Conservation (phyloP, 306 rosid genomes). For the Clitoria ternatea region DNA sequence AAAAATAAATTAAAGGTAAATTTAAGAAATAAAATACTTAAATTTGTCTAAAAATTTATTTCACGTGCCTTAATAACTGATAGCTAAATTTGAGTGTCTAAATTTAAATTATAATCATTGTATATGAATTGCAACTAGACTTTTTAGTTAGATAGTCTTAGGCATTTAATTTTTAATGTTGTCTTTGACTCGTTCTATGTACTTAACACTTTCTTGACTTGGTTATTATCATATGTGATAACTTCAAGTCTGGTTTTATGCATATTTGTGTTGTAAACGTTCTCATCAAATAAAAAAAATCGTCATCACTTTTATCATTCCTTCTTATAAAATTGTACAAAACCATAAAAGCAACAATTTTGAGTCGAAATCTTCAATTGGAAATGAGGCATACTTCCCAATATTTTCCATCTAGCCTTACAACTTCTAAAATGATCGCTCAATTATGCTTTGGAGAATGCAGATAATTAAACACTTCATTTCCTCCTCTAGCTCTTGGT, state of each 20-base stretch:
- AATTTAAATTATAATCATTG: too few species aligned
- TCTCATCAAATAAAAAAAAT: background rate
- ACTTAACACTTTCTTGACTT: background rate
- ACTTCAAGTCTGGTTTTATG: background rate
- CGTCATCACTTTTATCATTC: background rate
- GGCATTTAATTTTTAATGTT: background rate
- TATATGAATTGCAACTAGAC: background rate
- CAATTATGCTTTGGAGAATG: background rate
- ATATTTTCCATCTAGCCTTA: background rate
- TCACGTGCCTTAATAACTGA: too few species aligned
- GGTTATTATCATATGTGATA: background rate
- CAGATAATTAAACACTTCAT: background rate
- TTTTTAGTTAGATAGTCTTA: background rate
- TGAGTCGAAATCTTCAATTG: background rate
- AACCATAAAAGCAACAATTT: too few species aligned
- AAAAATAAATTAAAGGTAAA: too few species aligned
- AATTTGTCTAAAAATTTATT: too few species aligned
- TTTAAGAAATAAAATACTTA: too few species aligned
- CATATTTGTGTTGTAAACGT: background rate
- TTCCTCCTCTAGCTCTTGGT: background rate
- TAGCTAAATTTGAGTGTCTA: too few species aligned
- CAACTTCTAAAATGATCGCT: background rate
- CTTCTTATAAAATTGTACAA: background rate
- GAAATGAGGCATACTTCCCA: background rate
- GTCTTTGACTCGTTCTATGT: background rate